Percentiles rank a stretch among this genome's conserved stretches.
Evolutionary conservation across 1,284 basidiomycete species (phyloP).

Genomic region (Jaminaea rosea): DNA sequence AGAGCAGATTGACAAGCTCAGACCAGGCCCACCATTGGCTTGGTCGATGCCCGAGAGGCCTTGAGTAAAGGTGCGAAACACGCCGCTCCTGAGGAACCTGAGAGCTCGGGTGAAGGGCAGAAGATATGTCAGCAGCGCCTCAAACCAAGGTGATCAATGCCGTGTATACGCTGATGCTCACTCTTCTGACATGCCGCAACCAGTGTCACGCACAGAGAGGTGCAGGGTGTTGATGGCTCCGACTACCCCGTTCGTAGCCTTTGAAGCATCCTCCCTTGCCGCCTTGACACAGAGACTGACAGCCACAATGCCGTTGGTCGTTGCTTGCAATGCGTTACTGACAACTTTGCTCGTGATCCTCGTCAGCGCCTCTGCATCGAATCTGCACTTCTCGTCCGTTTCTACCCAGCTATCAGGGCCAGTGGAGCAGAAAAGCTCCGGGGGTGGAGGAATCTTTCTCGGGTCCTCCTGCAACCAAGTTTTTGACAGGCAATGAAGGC

Average conservation of each 20-base stretch:
- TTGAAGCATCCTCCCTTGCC: slow-evolving; percentile 5
- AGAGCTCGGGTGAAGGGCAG: slow-evolving; percentile 4
- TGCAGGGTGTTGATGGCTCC: not conserved
- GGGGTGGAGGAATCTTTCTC: not conserved
- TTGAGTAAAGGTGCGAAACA: too few species aligned
- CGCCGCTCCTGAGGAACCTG: too few species aligned
- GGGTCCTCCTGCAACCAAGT: not conserved
- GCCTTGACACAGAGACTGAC: slow-evolving; percentile 2
- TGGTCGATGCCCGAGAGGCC: too few species aligned
- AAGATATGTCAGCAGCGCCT: too few species aligned
- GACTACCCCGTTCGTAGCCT: not conserved
- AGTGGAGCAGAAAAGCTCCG: slow-evolving; percentile 2
- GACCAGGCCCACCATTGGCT: slow-evolving; percentile 1
- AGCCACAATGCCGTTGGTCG: slow-evolving; percentile 1
- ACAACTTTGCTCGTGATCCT: slow-evolving; percentile 5
- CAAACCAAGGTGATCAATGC: not conserved
- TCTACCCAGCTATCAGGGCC: slow-evolving; percentile 1
- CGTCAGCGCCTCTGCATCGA: slow-evolving; percentile 1
- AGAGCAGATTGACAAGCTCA: slow-evolving; percentile 3
- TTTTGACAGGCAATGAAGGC: not conserved
- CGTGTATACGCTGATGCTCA: too few species aligned
- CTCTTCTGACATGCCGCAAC: not conserved
- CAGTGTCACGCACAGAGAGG: slow-evolving; percentile 2
- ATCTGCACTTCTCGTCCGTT: not conserved
- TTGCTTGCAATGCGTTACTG: slow-evolving; percentile 6